Percentiles rank a stretch among this genome's conserved stretches.
Evolutionary conservation across 306 rosid genomes (phyloP).

Genomic region (Mimosa pudica): DNA sequence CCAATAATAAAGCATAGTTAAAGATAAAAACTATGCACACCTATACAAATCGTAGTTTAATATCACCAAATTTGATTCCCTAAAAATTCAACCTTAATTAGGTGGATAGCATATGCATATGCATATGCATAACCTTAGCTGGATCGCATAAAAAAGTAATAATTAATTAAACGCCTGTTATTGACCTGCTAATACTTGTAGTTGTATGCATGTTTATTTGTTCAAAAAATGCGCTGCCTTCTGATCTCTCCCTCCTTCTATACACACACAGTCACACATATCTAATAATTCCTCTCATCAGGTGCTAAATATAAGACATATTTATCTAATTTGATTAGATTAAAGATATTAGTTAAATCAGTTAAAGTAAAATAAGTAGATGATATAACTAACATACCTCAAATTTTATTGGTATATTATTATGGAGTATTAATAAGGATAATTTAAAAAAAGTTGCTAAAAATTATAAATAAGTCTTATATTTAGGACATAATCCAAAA

Average conservation of each 20-base stretch:
- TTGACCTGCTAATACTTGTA: background rate
- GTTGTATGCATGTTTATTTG: slow-evolving; percentile 2
- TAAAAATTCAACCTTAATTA: background rate
- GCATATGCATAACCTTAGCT: background rate
- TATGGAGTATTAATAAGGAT: no score
- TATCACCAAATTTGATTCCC: background rate
- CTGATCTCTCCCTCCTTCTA: background rate
- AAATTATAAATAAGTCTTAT: no score
- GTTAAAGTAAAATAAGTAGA: no score
- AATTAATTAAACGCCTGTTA: background rate
- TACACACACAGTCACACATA: no score
- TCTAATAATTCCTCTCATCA: no score
- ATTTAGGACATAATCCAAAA: no score
- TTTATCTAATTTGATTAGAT: no score
- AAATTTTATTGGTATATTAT: no score
- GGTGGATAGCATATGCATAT: background rate
- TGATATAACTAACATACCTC: no score
- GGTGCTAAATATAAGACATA: no score
- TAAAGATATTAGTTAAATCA: no score
- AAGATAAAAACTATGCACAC: background rate
- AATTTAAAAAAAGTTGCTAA: no score
- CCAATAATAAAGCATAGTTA: background rate
- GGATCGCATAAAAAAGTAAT: background rate
- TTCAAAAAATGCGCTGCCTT: background rate
- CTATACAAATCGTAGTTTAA: background rate